Percentiles rank a stretch among this genome's conserved stretches.
phyloP scores from a whole-genome alignment of 805 yeast species.

The Ogataea angusta region DNA sequence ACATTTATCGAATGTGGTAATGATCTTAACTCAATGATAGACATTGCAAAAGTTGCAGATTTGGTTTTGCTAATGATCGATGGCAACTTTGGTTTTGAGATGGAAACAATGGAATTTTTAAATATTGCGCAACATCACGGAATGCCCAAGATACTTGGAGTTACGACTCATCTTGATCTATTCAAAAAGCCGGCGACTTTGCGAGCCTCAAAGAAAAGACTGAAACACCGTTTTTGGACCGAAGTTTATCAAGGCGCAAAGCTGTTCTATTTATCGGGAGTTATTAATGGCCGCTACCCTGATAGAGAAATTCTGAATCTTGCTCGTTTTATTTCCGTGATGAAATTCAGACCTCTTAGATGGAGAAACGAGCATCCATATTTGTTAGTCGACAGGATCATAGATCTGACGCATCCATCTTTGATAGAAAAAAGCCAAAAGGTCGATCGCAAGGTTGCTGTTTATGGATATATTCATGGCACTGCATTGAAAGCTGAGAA shows the following conservation, averaged over 20 bases:
- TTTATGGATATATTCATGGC: conserved; percentile 95
- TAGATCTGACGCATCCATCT: conserved; percentile 93
- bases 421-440: conserved; percentile 73
- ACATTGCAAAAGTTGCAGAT: conserved; percentile 93
- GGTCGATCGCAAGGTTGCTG: conserved; percentile 82
- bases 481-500: conserved; percentile 69
- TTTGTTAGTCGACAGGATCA: conserved; percentile 79
- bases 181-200: conserved; percentile 87
- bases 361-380: conserved; percentile 99
- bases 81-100: conserved; percentile 97
- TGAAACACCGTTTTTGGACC: conserved; percentile 96
- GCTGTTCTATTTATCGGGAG: conserved; percentile 90
- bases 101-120: conserved; percentile 99
- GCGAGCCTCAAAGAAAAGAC: conserved; percentile 84
- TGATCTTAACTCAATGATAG: conserved; percentile 93
- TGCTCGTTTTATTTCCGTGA: conserved; percentile 88
- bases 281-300: conserved; percentile 94
- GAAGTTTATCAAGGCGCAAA: conserved; percentile 99
- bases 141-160: conserved; percentile 95
- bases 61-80: conserved; percentile 84
- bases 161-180: conserved; percentile 91
- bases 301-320: conserved; percentile 92
- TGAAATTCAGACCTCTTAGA: conserved; percentile 98
- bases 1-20: conserved; percentile 92
- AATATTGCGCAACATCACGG: conserved; percentile 98